Percentiles rank a stretch among this genome's conserved stretches.
phyloP scores from a whole-genome alignment of 305 asterid genomes.

The Fraxinus platypoda region DNA sequence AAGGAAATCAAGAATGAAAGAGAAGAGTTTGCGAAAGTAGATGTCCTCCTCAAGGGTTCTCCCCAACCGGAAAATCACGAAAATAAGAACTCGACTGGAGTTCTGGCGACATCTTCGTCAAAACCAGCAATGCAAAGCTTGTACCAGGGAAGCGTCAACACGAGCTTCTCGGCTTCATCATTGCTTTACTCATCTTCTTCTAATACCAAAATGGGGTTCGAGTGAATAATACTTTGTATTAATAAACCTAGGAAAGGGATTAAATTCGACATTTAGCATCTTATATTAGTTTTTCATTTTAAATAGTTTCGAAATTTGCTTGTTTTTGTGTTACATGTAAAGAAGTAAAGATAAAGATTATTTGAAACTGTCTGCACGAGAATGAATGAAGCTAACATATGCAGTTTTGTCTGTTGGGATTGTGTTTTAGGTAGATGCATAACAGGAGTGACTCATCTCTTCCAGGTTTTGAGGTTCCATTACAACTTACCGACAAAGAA shows the following conservation, averaged over 20 bases:
- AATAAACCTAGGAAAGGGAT: not conserved
- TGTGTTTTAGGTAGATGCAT: not conserved
- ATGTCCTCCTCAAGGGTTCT: conserved; percentile 36
- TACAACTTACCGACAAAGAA: not conserved
- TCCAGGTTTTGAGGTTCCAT: not conserved
- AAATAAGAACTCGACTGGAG: conserved; percentile 30
- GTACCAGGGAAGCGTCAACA: conserved; percentile 48
- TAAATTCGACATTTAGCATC: not conserved
- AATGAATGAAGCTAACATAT: not conserved
- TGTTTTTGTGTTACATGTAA: not conserved
- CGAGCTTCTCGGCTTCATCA: conserved; percentile 76
- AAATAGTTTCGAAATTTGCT: not conserved
- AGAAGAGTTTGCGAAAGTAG: conserved; percentile 51
- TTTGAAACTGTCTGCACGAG: not conserved
- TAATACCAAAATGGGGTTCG: conserved; percentile 37
- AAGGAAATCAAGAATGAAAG: conserved; percentile 74
- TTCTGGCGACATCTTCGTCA: conserved; percentile 22
- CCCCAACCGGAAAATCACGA: conserved; percentile 21
- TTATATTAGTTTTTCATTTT: not conserved
- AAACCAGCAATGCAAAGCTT: conserved; percentile 43
- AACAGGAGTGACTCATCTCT: not conserved
- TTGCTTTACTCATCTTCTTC: conserved; percentile 58
- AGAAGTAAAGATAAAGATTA: not conserved
- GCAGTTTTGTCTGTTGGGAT: not conserved
- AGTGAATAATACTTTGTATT: conserved; percentile 24